Base-by-base conservation (phyloP, 345 rosid species). In the Eucalyptus albens region DNA sequence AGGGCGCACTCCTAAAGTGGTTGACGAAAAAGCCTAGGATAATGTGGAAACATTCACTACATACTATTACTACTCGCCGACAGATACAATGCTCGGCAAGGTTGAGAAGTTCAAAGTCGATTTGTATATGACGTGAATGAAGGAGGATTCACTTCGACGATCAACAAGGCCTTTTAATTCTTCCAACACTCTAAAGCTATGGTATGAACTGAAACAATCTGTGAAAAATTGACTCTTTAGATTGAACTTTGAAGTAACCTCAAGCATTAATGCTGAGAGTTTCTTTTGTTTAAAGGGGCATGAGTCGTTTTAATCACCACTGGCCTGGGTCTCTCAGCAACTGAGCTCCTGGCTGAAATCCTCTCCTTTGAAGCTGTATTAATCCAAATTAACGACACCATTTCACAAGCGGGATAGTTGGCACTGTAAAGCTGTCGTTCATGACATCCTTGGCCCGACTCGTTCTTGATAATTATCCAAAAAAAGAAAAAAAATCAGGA, bases 21-120 rank as follows among this genome's bases (percentile, higher is more conserved):
- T 87, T 22, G 94, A 93, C 55, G 90, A 87, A 67, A 94, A 93
- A 88, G 88, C 81, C 81, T 33, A 69, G 45, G 82, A 33, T 19
- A 16, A 72, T 17, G 45, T 17, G 26, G 82, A 19, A 72, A 33
- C 14, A 9, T 21, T 33, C 7, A 21, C 26, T 6, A 5, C 81
- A 9, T 33, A 2, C 7, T 6, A 69, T 17, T 3, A 17, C 81
- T 69, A 4, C 24, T 72, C 82, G 14, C 44, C 0, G 8, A 33
- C 82, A 11, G 82, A 17, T 72, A 37, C 44, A 19, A 72, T 19
- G 26, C 44, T 72, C 8, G 13, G 44, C 82, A 37, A 33, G 44
- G 82, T 72, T 9, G 82, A 11, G 26, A 72, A 72, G 82, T 33
- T 33, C 82, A 72, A 6, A 33, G 82, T 72, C 44, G 8, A 72